Evolutionary conservation across 345 rosid species (phyloP).

Genomic region (Syzygium grande): DNA sequence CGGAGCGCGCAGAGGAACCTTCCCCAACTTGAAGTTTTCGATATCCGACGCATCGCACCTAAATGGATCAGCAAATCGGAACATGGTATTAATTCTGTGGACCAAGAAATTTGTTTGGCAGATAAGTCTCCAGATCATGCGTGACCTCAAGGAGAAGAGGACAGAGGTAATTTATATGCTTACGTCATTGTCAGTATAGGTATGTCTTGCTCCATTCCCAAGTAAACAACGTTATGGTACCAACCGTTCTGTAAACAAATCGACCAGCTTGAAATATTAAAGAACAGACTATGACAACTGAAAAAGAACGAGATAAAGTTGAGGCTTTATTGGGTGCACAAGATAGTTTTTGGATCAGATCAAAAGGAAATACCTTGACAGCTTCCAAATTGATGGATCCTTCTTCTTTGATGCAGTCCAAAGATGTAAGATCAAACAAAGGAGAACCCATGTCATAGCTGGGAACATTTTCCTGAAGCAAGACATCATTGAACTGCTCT

Average conservation of each 20-base stretch:
- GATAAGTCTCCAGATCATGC: not conserved
- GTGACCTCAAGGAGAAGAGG: not conserved
- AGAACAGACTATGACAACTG: not conserved
- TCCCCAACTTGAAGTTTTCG: constrained; percentile 41
- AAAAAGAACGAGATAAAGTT: not conserved
- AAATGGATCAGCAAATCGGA: not conserved
- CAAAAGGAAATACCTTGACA: constrained; percentile 34
- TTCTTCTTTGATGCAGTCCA: constrained; percentile 23
- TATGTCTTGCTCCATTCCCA: constrained; percentile 52
- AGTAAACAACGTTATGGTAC: constrained; percentile 63
- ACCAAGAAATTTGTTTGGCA: not conserved
- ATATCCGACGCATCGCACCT: constrained; percentile 42
- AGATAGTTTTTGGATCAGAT: not conserved
- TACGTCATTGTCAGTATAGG: constrained; percentile 88
- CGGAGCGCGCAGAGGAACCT: constrained; percentile 43
- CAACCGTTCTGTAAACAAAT: constrained; percentile 48
- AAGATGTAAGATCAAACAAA: constrained; percentile 39
- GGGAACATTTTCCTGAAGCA: constrained; percentile 55
- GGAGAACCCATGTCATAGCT: constrained; percentile 29
- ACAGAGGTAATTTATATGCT: not conserved
- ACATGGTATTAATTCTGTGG: not conserved
- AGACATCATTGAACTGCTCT: constrained; percentile 90
- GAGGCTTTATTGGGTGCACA: not conserved
- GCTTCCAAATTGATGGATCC: constrained; percentile 42
- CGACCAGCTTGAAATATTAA: not conserved